Base-by-base conservation (phyloP, 2,329 filamentous ascomycete genomes). In the Apiospora pterosperma region DNA sequence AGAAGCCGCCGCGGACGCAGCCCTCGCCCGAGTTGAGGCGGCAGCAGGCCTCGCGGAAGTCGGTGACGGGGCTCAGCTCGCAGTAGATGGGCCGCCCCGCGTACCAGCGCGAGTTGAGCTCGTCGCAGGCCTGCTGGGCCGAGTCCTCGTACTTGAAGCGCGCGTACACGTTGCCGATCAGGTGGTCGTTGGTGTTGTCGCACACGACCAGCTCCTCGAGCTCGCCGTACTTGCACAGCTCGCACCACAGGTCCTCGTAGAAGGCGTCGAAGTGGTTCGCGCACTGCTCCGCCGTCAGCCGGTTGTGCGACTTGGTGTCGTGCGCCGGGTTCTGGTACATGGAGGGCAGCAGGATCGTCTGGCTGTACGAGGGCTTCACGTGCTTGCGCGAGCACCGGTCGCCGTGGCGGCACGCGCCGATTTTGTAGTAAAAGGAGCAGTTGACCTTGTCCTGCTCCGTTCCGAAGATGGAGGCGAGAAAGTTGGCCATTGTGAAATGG, bases 381-480 rank as follows among this genome's bases (percentile, higher is more conserved):
- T 99, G 96, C 81, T 99, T 99, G 73, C 96, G 90, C 67, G 92
- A 96, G 86, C 96, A 99, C 76, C 96, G 92, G 82, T 99, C 96
- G 77, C 96, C 96, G 85, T 99, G 96, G 68, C 96, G 91, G 85
- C 96, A 99, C 63, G 96, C 96, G 78, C 96, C 96, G 80, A 99
- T 99, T 85, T 99, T 99, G 91, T 97, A 94, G 89, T 99, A 99
- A 88, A 99, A 99, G 65, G 92, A 96, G 88, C 96, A 97, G 87
- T 98, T 97, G 84, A 97, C 94, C 78, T 95, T 99, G 89, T 99
- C 96, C 81, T 98, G 96, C 86, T 99, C 96, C 36, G 96, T 99
- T 76, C 96, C 96, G 85, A 99, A 99, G 83, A 99, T 99, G 77
- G 93, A 97, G 75, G 96, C 96, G 79, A 99, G 92, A 79, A 97